Evolutionary conservation across 768 basidiomycete species (phyloP), one percentile per base, ranked within the genome.

Genomic region (Nidula microcarpa): DNA sequence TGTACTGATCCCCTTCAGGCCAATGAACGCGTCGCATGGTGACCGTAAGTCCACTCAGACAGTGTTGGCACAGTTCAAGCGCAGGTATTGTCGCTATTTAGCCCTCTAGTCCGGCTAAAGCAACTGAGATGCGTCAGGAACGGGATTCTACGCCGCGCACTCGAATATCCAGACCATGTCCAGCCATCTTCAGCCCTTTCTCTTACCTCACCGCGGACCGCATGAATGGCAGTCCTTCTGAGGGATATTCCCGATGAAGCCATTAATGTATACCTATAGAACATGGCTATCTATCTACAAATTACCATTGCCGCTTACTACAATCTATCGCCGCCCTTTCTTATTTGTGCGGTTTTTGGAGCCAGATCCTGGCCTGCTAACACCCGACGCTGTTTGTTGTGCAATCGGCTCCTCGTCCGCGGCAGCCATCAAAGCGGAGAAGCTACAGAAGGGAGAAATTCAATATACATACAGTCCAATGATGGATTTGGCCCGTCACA

Each of bases 11-110:
- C n/a, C n/a, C n/a, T n/a, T n/a, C n/a, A n/a, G n/a, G n/a, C n/a
- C n/a, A n/a, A n/a, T 55, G 14, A 63, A 65, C 37, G 58, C 64
- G 18, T 62, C 72, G 23, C 55, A 64, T 49, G 62, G 57, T 17
- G 78, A 80, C 45, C 70, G 70, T n/a, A 70, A 70, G 41, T 74
- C 80, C 30, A 79, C 84, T 11, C 75, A 76, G 18, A 67, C 72
- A 7, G 69, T 80, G 23, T 68, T 91, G 9, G 66, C 80, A 2
- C 84, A 80, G 59, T 91, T 86, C 66, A 89, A 85, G 65, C 80
- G 85, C 55, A 81, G 87, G 89, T 85, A 55, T 33, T 56, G 60
- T 51, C 47, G 33, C 37, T 34, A 43, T 57, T 36, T 23, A 39
- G 18, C 23, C 16, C 23, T 43, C 14, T 6, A 37, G 8, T 50